Percentiles rank a stretch among this genome's conserved stretches.
Evolutionary conservation across 306 rosid genomes (phyloP).

Genomic region (Fragaria nilgerrensis): DNA sequence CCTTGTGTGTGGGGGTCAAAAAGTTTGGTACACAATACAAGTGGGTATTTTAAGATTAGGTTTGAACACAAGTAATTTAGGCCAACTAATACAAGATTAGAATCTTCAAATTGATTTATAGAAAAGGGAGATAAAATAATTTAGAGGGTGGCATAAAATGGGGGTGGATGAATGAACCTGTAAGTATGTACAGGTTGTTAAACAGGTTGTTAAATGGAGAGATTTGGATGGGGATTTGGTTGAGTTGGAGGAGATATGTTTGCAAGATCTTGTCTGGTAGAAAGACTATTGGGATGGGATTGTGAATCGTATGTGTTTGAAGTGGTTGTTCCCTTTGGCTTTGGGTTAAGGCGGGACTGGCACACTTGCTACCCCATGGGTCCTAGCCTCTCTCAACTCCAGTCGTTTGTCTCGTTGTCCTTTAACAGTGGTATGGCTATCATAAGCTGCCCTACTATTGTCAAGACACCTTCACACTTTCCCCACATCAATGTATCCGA

Average conservation of each 20-base stretch:
- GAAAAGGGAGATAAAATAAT: neutral
- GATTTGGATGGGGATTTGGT: constrained; percentile 39
- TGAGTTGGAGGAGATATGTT: constrained; percentile 43
- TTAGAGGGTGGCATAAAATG: neutral
- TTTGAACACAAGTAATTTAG: neutral
- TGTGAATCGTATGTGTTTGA: constrained; percentile 42
- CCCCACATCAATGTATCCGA: neutral
- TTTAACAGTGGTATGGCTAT: constrained; percentile 12
- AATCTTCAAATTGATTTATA: neutral
- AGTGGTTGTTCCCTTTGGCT: constrained; percentile 29
- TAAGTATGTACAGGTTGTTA: neutral
- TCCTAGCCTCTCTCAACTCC: constrained; percentile 16
- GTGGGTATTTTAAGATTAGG: neutral
- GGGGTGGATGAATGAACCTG: neutral
- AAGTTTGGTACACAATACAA: neutral
- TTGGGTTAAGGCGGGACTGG: neutral
- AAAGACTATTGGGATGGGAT: constrained; percentile 46
- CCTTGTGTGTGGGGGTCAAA: constrained; percentile 5
- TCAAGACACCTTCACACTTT: neutral
- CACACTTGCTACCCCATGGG: constrained; percentile 30
- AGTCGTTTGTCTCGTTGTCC: constrained; percentile 42
- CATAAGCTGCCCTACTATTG: constrained; percentile 13
- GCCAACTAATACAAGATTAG: constrained; percentile 4
- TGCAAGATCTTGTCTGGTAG: constrained; percentile 74
- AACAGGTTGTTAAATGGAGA: constrained; percentile 1